Conservation (phyloP, 2,329 filamentous ascomycete species). For the Microdochium paspali region DNA sequence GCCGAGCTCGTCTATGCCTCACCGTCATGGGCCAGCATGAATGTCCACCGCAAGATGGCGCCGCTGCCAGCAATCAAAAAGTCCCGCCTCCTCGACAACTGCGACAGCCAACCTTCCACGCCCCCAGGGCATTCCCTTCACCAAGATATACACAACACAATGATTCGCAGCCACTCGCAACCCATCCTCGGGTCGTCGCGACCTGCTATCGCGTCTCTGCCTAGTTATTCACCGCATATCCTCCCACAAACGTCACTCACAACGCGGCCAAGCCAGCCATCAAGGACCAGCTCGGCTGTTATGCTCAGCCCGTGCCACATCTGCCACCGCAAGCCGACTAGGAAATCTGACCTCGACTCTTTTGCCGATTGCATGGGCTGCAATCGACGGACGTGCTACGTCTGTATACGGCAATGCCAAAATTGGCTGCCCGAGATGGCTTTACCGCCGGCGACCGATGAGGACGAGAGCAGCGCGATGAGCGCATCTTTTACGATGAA, state of each 20-base stretch:
- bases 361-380: slow-evolving; percentile 58
- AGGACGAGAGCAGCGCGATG: not conserved
- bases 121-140: slow-evolving; percentile 1
- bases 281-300: slow-evolving; percentile 9
- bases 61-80: slow-evolving; percentile 17
- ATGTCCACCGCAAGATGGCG: slow-evolving; percentile 14
- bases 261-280: slow-evolving; percentile 4
- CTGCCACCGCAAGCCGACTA: slow-evolving; percentile 55
- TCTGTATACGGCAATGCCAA: slow-evolving; percentile 58
- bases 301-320: slow-evolving; percentile 53
- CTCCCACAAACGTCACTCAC: slow-evolving; percentile 2
- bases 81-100: slow-evolving; percentile 11
- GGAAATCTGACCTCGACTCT: slow-evolving; percentile 55
- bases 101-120: slow-evolving; percentile 4
- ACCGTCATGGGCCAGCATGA: slow-evolving; percentile 2
- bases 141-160: not conserved
- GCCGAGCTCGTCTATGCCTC: not conserved
- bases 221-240: slow-evolving; percentile 4
- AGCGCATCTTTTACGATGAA: not conserved
- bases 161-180: not conserved
- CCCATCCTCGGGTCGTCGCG: slow-evolving; percentile 5
- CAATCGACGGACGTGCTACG: slow-evolving; percentile 52
- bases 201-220: slow-evolving; percentile 10
- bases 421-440: slow-evolving; percentile 33
- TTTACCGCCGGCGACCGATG: not conserved